Conservation (phyloP, 2,329 filamentous ascomycete species). For the Penicillium sp. region DNA sequence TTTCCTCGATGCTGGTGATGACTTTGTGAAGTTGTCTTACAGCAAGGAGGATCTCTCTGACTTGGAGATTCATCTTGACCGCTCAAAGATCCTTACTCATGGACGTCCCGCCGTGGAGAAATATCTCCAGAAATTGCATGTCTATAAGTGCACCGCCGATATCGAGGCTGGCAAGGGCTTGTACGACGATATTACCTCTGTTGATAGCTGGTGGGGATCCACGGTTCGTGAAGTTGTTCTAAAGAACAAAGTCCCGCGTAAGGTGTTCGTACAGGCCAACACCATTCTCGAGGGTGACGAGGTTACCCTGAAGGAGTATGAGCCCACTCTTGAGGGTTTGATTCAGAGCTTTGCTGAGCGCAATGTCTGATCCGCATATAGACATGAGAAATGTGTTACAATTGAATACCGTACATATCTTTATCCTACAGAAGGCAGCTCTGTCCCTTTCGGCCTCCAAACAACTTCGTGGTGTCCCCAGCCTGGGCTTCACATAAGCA, state of each 20-base stretch:
- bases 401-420: not conserved
- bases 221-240: slow-evolving; percentile 67
- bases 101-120: slow-evolving; percentile 79
- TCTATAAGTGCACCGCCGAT: slow-evolving; percentile 90
- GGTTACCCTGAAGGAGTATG: slow-evolving; percentile 80
- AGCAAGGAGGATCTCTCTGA: slow-evolving; percentile 72
- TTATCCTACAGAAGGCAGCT: not conserved
- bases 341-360: slow-evolving; percentile 74
- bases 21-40: slow-evolving; percentile 80
- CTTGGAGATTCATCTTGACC: slow-evolving; percentile 76
- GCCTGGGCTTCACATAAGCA: no score
- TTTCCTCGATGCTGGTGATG: slow-evolving; percentile 79
- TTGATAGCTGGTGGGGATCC: slow-evolving; percentile 79
- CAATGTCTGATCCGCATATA: slow-evolving; percentile 32
- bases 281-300: slow-evolving; percentile 68
- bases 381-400: not conserved
- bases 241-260: slow-evolving; percentile 57
- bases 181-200: slow-evolving; percentile 78
- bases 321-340: slow-evolving; percentile 73
- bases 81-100: slow-evolving; percentile 77
- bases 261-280: slow-evolving; percentile 88
- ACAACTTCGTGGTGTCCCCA: no score
- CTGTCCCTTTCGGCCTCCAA: no score
- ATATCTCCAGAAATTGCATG: slow-evolving; percentile 85
- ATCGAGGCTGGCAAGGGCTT: slow-evolving; percentile 70